phyloP scores from a whole-genome alignment of 106 monocot genomes.

The Dendrobium officinale region DNA sequence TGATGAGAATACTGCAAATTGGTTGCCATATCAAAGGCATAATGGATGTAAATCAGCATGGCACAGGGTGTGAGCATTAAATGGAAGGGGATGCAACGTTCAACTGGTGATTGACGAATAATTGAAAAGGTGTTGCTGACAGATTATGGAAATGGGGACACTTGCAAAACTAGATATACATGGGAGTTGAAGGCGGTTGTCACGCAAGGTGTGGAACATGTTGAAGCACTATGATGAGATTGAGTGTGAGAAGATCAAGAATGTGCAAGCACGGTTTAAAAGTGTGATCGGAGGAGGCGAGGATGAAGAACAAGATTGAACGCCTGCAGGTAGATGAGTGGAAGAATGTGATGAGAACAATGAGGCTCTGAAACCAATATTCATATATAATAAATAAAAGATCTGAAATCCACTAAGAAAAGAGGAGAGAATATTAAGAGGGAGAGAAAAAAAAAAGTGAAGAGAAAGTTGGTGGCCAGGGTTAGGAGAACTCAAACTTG shows the following conservation, averaged over 20 bases:
- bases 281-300: neutral
- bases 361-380: neutral
- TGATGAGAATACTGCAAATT: neutral
- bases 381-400: neutral
- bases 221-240: neutral
- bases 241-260: neutral
- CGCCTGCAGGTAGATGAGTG: too few relatives aligned
- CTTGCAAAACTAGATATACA: neutral
- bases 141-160: neutral
- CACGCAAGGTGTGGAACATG: neutral
- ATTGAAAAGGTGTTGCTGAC: too few relatives aligned
- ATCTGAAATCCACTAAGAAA: neutral
- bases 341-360: too few relatives aligned
- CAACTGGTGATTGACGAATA: too few relatives aligned
- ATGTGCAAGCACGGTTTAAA: neutral
- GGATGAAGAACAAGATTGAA: neutral
- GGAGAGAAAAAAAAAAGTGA: neutral
- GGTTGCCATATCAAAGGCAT: neutral
- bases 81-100: too few relatives aligned
- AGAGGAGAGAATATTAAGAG: neutral
- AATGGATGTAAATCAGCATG: neutral
- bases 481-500: neutral
- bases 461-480: neutral
- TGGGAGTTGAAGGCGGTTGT: neutral
- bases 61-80: neutral